phyloP scores from a whole-genome alignment of 2,329 filamentous ascomycete species.

The Penicillium sp. region DNA sequence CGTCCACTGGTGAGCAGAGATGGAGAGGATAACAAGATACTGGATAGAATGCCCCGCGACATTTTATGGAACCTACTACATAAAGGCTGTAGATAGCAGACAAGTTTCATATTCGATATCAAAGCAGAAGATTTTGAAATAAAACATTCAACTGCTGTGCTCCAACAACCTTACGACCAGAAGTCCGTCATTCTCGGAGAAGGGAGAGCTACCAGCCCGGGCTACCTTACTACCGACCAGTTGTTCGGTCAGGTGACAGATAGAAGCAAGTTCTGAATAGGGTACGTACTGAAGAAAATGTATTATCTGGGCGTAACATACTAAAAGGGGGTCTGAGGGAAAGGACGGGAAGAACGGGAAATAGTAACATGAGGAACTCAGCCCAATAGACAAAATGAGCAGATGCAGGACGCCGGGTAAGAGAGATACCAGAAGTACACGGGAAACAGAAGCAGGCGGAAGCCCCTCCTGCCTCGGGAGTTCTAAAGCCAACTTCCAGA shows the following conservation, averaged over 20 bases:
- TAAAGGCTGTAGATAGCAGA: too few relatives aligned
- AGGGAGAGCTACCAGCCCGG: neutral
- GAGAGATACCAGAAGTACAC: slow-evolving; percentile 28
- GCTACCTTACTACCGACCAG: neutral
- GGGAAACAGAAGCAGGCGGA: slow-evolving; percentile 29
- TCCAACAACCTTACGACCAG: too few relatives aligned
- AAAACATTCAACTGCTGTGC: too few relatives aligned
- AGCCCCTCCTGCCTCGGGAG: slow-evolving; percentile 29
- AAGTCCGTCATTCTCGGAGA: too few relatives aligned
- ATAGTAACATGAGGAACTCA: slow-evolving; percentile 28
- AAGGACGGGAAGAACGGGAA: slow-evolving; percentile 21
- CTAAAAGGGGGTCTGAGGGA: slow-evolving; percentile 25
- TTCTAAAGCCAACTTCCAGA: slow-evolving; percentile 35
- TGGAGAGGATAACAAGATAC: too few relatives aligned
- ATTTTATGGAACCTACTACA: too few relatives aligned
- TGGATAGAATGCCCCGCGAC: too few relatives aligned
- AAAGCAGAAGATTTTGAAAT: too few relatives aligned
- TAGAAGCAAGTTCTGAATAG: slow-evolving; percentile 6
- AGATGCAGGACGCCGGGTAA: slow-evolving; percentile 38
- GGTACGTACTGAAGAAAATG: slow-evolving; percentile 21
- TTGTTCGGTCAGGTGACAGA: neutral
- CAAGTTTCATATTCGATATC: too few relatives aligned
- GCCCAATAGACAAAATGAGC: slow-evolving; percentile 29
- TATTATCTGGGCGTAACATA: slow-evolving; percentile 42
- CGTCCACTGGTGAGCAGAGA: too few relatives aligned